These are phyloP conservation scores for Aspergillus fischeri DNA, from an alignment of 2,329 filamentous ascomycete species.

Conservation along the genomic window DNA sequence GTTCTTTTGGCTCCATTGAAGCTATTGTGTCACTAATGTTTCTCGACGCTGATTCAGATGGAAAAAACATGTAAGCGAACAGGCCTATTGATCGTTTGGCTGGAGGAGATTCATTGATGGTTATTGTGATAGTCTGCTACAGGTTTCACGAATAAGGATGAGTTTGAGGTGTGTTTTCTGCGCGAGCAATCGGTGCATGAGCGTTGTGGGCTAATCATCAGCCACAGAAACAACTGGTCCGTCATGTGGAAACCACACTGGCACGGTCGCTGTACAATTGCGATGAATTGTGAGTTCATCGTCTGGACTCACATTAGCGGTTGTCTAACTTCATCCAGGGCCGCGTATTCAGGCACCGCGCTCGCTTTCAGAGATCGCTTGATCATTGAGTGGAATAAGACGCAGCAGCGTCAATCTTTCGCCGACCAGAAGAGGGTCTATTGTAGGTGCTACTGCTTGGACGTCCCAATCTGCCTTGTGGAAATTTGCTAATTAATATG, in stretches of 20 bases:
- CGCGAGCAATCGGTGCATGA: not conserved
- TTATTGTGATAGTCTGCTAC: constrained; percentile 49
- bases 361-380: constrained; percentile 89
- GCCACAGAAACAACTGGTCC: constrained; percentile 71
- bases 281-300: constrained; percentile 63
- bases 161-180: constrained; percentile 57
- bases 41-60: constrained; percentile 43
- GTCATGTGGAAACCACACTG: constrained; percentile 93
- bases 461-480: not conserved
- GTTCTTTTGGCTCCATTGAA: not conserved
- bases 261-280: constrained; percentile 97
- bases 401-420: constrained; percentile 92
- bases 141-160: constrained; percentile 73
- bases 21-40: not conserved
- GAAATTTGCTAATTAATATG: not conserved
- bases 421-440: constrained; percentile 90
- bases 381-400: constrained; percentile 96
- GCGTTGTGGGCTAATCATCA: constrained; percentile 2
- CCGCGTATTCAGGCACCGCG: constrained; percentile 86
- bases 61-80: constrained; percentile 53
- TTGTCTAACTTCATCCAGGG: constrained; percentile 42
- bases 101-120: not conserved
- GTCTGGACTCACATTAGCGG: not conserved
- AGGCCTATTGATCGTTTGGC: not conserved
- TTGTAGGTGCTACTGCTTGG: constrained; percentile 48